These are phyloP conservation scores for Globisporangium iwayamae DNA, from an alignment of 352 stramenopile genomes.

Conservation along the genomic window DNA sequence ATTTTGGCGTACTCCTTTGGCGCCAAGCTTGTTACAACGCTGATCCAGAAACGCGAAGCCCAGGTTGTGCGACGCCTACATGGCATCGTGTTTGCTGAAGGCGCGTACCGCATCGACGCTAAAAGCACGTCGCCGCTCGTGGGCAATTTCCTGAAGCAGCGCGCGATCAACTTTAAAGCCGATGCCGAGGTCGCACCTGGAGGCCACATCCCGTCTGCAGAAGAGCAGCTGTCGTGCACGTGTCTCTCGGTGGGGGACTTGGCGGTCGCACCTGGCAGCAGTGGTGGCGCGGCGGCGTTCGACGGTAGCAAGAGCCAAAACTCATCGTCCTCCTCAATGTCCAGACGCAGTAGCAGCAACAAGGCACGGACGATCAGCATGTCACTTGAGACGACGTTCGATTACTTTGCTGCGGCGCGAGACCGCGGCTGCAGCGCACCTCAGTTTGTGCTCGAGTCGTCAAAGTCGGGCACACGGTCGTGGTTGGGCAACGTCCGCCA, in stretches of 20 bases:
- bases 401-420: slow-evolving; percentile 61
- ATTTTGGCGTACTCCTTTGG: slow-evolving; percentile 71
- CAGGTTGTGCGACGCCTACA: slow-evolving; percentile 50
- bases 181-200: slow-evolving; percentile 41
- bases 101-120: slow-evolving; percentile 53
- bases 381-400: slow-evolving; percentile 64
- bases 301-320: slow-evolving; percentile 16
- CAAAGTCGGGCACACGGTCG: slow-evolving; percentile 46
- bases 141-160: slow-evolving; percentile 54
- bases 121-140: slow-evolving; percentile 46
- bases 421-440: slow-evolving; percentile 44
- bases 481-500: slow-evolving; percentile 60
- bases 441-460: slow-evolving; percentile 61
- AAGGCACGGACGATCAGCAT: slow-evolving; percentile 75
- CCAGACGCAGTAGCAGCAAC: slow-evolving; percentile 60
- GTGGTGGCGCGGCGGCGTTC: slow-evolving; percentile 6
- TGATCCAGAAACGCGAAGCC: slow-evolving; percentile 61
- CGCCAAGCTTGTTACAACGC: slow-evolving; percentile 60
- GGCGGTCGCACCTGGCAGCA: slow-evolving; percentile 17
- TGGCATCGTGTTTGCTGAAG: slow-evolving; percentile 68
- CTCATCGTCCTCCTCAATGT: slow-evolving; percentile 16
- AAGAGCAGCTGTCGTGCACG: slow-evolving; percentile 60
- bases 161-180: slow-evolving; percentile 76
- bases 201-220: slow-evolving; percentile 41
- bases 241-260: slow-evolving; percentile 65